These are phyloP conservation scores for Fimicolochytrium jonesii DNA, from an alignment of 192 early-diverging fungal species.

Conservation along the genomic window DNA sequence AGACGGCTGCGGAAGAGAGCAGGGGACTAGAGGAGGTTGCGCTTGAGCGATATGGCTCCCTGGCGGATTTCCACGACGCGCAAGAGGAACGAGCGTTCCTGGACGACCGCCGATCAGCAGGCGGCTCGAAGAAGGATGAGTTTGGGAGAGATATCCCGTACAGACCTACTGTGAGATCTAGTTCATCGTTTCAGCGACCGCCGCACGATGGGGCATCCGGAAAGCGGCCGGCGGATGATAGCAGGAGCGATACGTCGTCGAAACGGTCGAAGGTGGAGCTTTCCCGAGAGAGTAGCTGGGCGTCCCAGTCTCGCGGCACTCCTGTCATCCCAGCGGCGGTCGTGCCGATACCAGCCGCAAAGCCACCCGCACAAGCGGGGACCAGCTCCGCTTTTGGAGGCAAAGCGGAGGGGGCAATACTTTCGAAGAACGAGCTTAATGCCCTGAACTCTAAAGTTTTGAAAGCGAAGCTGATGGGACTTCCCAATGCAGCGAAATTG, in stretches of 20 bases:
- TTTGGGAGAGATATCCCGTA: conserved; percentile 21
- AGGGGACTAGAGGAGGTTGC: conserved; percentile 61
- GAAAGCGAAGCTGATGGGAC: conserved; percentile 71
- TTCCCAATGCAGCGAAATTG: conserved; percentile 49
- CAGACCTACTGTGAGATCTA: conserved; percentile 10
- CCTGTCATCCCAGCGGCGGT: too few species aligned
- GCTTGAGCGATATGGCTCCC: conserved; percentile 67
- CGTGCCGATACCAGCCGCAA: too few species aligned
- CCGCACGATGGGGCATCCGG: background rate
- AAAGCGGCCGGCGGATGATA: too few species aligned
- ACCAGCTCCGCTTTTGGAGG: too few species aligned
- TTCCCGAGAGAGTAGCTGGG: too few species aligned
- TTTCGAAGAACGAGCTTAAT: conserved; percentile 74
- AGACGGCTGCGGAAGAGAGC: conserved; percentile 65
- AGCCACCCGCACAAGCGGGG: too few species aligned
- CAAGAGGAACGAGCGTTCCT: conserved; percentile 61
- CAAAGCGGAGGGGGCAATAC: too few species aligned
- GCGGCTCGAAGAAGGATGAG: background rate
- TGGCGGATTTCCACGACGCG: conserved; percentile 63
- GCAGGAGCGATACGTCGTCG: background rate
- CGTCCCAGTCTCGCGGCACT: too few species aligned
- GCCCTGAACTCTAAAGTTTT: conserved; percentile 76
- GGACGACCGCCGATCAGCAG: conserved; percentile 28
- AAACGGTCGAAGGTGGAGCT: too few species aligned
- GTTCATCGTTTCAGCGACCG: conserved; percentile 17